phyloP scores from a whole-genome alignment of 2,329 filamentous ascomycete genomes.

The Samsoniella hepiali region DNA sequence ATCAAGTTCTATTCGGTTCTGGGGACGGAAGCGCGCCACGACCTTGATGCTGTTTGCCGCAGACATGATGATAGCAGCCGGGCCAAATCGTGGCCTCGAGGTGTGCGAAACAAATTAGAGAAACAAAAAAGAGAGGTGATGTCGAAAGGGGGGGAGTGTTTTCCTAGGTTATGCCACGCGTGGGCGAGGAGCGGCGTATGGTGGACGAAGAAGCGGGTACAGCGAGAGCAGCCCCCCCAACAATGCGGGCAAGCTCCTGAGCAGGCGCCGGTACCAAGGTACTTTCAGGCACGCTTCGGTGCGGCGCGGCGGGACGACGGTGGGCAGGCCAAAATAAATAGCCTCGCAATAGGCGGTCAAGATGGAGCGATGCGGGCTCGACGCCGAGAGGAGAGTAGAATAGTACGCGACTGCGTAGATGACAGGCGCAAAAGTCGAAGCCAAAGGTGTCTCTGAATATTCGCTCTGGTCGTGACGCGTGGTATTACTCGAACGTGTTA shows the following conservation, averaged over 20 bases:
- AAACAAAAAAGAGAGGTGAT: slow-evolving; percentile 7
- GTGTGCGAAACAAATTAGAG: slow-evolving; percentile 8
- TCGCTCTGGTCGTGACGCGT: not conserved
- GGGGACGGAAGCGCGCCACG: slow-evolving; percentile 94
- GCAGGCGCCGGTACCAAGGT: not conserved
- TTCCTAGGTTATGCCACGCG: slow-evolving; percentile 10
- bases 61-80: slow-evolving; percentile 46
- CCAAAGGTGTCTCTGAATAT: not conserved
- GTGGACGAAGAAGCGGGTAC: slow-evolving; percentile 17
- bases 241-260: slow-evolving; percentile 16
- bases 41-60: slow-evolving; percentile 72
- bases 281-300: not conserved
- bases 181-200: slow-evolving; percentile 4
- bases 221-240: slow-evolving; percentile 1
- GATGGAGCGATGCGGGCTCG: not conserved
- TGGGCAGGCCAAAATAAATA: not conserved
- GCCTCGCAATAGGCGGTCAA: not conserved
- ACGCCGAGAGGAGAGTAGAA: not conserved
- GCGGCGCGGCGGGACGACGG: not conserved
- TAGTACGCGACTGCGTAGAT: not conserved
- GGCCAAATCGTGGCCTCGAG: slow-evolving; percentile 9
- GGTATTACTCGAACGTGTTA: not conserved
- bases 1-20: slow-evolving; percentile 89
- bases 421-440: not conserved
- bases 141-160: slow-evolving; percentile 15